Conservation (phyloP, 306 rosid species). For the Clitoria ternatea region DNA sequence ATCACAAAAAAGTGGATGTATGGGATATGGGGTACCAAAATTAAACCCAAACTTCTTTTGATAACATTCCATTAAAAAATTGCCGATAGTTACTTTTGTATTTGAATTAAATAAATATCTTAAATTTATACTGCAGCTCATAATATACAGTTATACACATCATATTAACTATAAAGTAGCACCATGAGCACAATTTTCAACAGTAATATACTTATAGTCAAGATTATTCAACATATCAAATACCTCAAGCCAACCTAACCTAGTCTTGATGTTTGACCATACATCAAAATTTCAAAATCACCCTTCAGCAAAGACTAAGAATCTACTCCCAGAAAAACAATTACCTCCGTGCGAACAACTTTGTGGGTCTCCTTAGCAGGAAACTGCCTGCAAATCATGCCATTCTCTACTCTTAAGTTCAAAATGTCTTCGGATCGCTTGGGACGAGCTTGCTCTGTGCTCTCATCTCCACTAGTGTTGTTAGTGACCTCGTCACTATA, state of each 20-base stretch:
- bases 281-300: slow-evolving; percentile 6
- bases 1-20: background rate
- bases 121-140: background rate
- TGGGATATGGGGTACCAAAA: background rate
- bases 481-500: slow-evolving; percentile 46
- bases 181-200: background rate
- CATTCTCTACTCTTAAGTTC: slow-evolving; percentile 56
- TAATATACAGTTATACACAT: background rate
- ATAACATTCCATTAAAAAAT: background rate
- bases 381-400: slow-evolving; percentile 74
- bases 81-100: background rate
- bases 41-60: background rate
- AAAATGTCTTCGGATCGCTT: slow-evolving; percentile 86
- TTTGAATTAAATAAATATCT: background rate
- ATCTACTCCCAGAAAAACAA: background rate
- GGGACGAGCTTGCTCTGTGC: slow-evolving; percentile 37
- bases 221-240: slow-evolving; percentile 7
- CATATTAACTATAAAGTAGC: background rate
- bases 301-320: background rate
- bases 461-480: slow-evolving; percentile 52
- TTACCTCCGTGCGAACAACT: slow-evolving; percentile 77
- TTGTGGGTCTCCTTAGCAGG: slow-evolving; percentile 87
- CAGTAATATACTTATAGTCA: background rate
- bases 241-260: background rate
- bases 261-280: background rate